phyloP scores from a whole-genome alignment of 2,329 filamentous ascomycete genomes.

The Aspergillus sp. region DNA sequence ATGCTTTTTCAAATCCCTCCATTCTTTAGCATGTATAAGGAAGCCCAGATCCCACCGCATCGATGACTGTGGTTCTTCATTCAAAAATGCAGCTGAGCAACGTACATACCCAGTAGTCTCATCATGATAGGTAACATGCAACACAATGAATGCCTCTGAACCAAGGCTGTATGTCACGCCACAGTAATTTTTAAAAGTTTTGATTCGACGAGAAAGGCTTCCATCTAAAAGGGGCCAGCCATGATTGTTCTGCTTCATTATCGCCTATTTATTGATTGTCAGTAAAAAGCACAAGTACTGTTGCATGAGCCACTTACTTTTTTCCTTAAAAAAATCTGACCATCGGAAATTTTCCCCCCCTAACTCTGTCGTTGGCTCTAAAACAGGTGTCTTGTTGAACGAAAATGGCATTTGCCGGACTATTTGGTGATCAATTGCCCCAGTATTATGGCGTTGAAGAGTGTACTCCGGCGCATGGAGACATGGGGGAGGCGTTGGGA shows the following conservation, averaged over 20 bases:
- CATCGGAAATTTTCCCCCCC: background rate
- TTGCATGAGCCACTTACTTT: background rate
- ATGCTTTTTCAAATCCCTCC: background rate
- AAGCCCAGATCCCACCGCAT: background rate
- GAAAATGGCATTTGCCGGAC: background rate
- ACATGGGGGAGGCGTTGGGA: background rate
- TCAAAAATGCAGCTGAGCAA: background rate
- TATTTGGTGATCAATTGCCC: background rate
- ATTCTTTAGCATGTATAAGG: background rate
- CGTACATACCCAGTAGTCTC: background rate
- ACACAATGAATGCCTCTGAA: background rate
- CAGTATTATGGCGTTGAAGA: background rate
- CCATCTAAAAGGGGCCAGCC: background rate
- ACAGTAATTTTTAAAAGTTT: background rate
- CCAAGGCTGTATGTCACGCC: background rate
- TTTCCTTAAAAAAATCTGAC: background rate
- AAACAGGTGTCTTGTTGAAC: background rate
- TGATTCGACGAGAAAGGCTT: background rate
- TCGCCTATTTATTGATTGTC: background rate
- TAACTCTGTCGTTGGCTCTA: background rate
- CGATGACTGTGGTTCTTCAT: background rate
- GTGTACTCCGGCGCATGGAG: background rate
- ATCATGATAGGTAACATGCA: background rate
- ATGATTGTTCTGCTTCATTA: background rate
- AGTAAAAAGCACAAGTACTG: background rate